A percentile compares a stretch with the other conserved stretches of the same genome.
These are phyloP conservation scores for Glycine tomentella DNA, from an alignment of 306 rosid genomes.

Conservation along the genomic window DNA sequence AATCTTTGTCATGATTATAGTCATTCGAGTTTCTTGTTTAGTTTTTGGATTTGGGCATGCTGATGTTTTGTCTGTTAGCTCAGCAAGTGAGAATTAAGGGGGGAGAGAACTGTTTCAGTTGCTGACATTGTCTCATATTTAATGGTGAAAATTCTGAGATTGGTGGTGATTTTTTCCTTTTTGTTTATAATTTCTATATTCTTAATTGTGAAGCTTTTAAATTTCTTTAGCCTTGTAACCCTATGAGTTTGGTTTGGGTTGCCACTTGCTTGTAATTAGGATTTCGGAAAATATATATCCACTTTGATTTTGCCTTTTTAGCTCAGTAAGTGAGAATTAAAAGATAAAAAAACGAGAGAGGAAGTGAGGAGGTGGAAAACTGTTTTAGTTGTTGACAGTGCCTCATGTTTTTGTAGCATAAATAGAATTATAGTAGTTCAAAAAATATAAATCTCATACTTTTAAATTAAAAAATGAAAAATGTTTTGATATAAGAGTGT, in stretches of 20 bases:
- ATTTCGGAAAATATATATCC: neutral
- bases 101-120: neutral
- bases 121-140: neutral
- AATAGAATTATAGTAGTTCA: too few relatives aligned
- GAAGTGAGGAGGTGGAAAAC: neutral
- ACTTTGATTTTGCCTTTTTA: neutral
- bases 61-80: neutral
- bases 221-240: neutral
- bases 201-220: neutral
- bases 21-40: too few relatives aligned
- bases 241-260: neutral
- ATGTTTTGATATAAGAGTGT: too few relatives aligned
- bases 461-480: too few relatives aligned
- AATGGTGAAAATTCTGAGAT: neutral
- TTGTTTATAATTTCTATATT: neutral
- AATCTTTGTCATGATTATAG: neutral
- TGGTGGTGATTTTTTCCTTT: neutral
- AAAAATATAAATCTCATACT: too few relatives aligned
- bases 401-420: constrained; percentile 7
- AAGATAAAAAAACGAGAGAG: neutral
- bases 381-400: neutral
- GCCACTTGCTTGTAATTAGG: neutral
- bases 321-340: neutral
- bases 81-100: neutral
- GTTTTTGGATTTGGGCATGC: neutral